These are phyloP conservation scores for Boletales sp. DNA, from an alignment of 768 basidiomycete genomes.

Conservation along the genomic window DNA sequence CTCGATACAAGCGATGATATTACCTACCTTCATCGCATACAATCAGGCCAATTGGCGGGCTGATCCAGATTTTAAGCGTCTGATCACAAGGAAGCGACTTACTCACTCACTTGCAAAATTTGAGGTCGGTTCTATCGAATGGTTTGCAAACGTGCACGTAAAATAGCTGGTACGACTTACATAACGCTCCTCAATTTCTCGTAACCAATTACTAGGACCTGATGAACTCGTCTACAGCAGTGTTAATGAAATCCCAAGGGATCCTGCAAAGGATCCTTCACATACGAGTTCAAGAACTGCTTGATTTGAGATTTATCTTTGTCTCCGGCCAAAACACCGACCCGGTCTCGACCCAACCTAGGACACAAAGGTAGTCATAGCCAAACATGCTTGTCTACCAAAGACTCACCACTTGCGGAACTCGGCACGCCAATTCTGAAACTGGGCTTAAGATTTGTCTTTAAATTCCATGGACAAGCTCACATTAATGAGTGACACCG, in stretches of 20 bases:
- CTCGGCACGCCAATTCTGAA: constrained; percentile 91
- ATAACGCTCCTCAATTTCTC: constrained; percentile 83
- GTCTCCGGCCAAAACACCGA: constrained; percentile 59
- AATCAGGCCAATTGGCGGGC: constrained; percentile 89
- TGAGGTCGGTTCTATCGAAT: constrained; percentile 46
- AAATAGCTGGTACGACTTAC: constrained; percentile 40
- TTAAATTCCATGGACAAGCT: constrained; percentile 18
- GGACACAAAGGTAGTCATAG: neutral
- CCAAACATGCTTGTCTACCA: neutral
- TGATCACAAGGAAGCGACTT: neutral
- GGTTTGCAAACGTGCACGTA: neutral
- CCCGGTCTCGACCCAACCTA: constrained; percentile 53
- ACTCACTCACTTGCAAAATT: constrained; percentile 57
- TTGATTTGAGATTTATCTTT: constrained; percentile 55
- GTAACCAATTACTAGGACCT: constrained; percentile 93
- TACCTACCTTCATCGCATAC: constrained; percentile 88
- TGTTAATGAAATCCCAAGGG: neutral
- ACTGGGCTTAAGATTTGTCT: neutral
- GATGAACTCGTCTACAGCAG: constrained; percentile 57
- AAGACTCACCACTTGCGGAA: constrained; percentile 86
- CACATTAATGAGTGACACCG: constrained; percentile 84
- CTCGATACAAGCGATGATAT: neutral
- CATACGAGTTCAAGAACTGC: constrained; percentile 73
- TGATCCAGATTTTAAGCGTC: constrained; percentile 24
- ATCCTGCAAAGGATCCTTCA: constrained; percentile 1